Conservation (phyloP, 805 yeast species). For the Metschnikowia cubensis region DNA sequence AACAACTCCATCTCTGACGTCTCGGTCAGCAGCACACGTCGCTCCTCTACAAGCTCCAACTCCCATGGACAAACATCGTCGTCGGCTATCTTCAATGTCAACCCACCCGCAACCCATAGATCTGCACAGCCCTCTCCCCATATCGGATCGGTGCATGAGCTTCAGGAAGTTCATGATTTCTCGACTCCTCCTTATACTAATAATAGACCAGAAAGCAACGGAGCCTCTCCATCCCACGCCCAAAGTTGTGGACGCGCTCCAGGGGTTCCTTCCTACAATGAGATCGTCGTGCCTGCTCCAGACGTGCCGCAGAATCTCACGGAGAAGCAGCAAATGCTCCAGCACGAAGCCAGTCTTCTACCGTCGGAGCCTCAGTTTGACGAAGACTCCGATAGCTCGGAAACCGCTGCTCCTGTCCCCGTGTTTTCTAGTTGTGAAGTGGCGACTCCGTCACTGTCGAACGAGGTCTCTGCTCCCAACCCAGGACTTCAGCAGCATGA, state of each 20-base stretch:
- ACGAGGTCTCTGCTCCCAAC: not conserved
- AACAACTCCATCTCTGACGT: slow-evolving; percentile 2
- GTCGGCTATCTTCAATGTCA: not conserved
- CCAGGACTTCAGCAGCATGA: not conserved
- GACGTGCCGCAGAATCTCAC: slow-evolving; percentile 24
- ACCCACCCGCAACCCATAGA: not conserved
- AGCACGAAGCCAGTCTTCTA: slow-evolving; percentile 54
- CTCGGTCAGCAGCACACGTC: not conserved
- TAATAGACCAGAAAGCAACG: slow-evolving; percentile 1
- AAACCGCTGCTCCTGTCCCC: slow-evolving; percentile 7
- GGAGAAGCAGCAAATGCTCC: slow-evolving; percentile 56
- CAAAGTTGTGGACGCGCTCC: not conserved
- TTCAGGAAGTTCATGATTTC: slow-evolving; percentile 15
- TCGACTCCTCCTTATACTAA: slow-evolving; percentile 29
- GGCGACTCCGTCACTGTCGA: not conserved
- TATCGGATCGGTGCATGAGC: slow-evolving; percentile 11
- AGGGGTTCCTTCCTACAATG: slow-evolving; percentile 26
- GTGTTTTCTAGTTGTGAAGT: not conserved
- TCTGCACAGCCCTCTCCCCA: not conserved
- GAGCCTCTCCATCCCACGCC: not conserved
- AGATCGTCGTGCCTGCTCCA: slow-evolving; percentile 10
- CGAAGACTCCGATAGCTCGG: slow-evolving; percentile 19
- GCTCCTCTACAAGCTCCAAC: slow-evolving; percentile 4
- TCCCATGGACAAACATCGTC: not conserved
- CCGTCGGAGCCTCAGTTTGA: slow-evolving; percentile 51